Conservation (phyloP, 441 rosid genomes). For the Cnidoscolus chayamansa region DNA sequence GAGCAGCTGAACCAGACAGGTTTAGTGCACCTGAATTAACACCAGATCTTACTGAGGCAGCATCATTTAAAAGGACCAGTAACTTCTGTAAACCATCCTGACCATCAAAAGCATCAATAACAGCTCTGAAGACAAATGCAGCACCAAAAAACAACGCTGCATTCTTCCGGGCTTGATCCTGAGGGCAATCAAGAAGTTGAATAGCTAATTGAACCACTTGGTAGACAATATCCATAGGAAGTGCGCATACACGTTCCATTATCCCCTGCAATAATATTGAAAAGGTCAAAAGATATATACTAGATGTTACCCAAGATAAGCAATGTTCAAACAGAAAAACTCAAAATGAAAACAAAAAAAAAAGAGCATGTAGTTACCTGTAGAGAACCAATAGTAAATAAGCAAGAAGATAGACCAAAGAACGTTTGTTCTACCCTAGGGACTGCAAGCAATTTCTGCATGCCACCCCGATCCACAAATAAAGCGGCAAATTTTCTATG, state of each 20-base stretch:
- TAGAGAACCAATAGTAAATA: conserved; percentile 82
- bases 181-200: conserved; percentile 79
- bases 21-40: conserved; percentile 55
- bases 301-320: conserved; percentile 7
- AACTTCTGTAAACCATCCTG: conserved; percentile 86
- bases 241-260: conserved; percentile 98
- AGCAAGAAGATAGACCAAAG: conserved; percentile 91
- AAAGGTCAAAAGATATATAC: conserved; percentile 17
- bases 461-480: conserved; percentile 96
- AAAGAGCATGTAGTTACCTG: conserved; percentile 53
- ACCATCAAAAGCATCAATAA: conserved; percentile 94
- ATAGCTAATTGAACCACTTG: conserved; percentile 85
- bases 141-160: conserved; percentile 92
- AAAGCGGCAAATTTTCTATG: conserved; percentile 96
- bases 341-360: background rate
- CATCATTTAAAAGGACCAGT: conserved; percentile 71
- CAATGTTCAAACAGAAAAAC: conserved; percentile 10
- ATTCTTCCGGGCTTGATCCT: conserved; percentile 90
- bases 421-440: conserved; percentile 72
- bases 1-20: conserved; percentile 42
- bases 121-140: conserved; percentile 93
- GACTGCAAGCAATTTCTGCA: conserved; percentile 85
- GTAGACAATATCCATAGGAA: conserved; percentile 70
- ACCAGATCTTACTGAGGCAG: conserved; percentile 94
- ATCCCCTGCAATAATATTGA: conserved; percentile 57